Evolutionary conservation across 2,329 filamentous ascomycete genomes (phyloP), one percentile per base, ranked within the genome.

Genomic region (Fonsecaea erecta): DNA sequence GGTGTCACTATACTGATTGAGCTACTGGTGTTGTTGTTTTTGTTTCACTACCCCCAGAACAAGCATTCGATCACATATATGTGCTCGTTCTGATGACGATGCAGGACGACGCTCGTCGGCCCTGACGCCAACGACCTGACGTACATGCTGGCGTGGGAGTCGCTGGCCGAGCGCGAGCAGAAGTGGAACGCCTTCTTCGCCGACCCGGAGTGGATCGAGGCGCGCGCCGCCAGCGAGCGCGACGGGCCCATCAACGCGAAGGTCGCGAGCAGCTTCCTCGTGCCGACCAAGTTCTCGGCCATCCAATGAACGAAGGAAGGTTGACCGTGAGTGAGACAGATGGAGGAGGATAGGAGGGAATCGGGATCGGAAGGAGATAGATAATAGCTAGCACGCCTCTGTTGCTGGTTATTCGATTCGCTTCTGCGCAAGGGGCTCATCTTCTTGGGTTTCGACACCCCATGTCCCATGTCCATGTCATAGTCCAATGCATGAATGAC

Each of bases 51-150:
- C n/a, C n/a, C n/a, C n/a, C n/a, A n/a, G n/a, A n/a, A n/a, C n/a
- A n/a, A n/a, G n/a, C n/a, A 32, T 4, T 9, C 30, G 30, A 4
- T 9, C 4, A 32, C 28, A 18, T 9, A 26, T 8, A 59, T 59
- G 8, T 59, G 16, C 16, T 43, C 1, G 37, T 18, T n/a, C 28
- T 30, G 28, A 30, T 14, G 97, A 97, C 76, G n/a, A n/a, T n/a
- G n/a, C n/a, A 93, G 90, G 71, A 93, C 98, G 87, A 90, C 92
- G 66, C 84, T 97, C 4, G 93, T 98, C 71, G 93, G 93, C 48
- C 97, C 97, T 79, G 91, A 90, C 71, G 85, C 88, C 52, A 89
- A 90, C 21, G 86, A 86, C 48, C 82, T 97, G 72, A 91, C 95
- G 73, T 86, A 95, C 21, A 78, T 96, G 37, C 85, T 89, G 9